A percentile compares a stretch with the other conserved stretches of the same genome.
Conservation (phyloP, 148 eudicot genomes). For the Chenopodium album region DNA sequence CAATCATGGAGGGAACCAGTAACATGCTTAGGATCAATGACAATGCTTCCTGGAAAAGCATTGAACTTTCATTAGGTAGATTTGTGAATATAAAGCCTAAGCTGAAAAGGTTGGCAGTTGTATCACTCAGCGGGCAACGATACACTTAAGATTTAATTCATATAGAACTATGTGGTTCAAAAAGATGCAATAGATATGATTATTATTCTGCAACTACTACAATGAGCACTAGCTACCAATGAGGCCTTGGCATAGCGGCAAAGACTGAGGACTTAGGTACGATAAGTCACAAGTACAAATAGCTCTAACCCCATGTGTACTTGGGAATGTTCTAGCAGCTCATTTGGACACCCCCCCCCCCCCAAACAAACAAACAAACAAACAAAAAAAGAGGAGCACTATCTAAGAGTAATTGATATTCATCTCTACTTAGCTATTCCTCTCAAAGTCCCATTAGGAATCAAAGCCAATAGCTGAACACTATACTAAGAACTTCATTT, state of each 20-base stretch:
- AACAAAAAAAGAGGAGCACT: no score
- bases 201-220: no score
- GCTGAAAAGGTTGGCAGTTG: background rate
- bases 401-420: background rate
- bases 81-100: background rate
- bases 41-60: slow-evolving; percentile 51
- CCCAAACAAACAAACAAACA: no score
- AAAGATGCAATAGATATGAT: background rate
- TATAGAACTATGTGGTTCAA: background rate
- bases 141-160: background rate
- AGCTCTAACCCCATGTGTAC: no score
- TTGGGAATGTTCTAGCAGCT: no score
- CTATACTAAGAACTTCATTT: background rate
- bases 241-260: no score
- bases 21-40: slow-evolving; percentile 48
- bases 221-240: no score
- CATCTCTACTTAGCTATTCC: background rate
- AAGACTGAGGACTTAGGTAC: no score
- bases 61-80: background rate
- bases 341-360: no score
- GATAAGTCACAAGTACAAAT: no score
- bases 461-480: background rate
- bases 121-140: slow-evolving; percentile 1
- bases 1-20: slow-evolving; percentile 44
- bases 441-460: background rate